Conservation (phyloP, 805 yeast species). For the Wickerhamomyces mucosus region DNA sequence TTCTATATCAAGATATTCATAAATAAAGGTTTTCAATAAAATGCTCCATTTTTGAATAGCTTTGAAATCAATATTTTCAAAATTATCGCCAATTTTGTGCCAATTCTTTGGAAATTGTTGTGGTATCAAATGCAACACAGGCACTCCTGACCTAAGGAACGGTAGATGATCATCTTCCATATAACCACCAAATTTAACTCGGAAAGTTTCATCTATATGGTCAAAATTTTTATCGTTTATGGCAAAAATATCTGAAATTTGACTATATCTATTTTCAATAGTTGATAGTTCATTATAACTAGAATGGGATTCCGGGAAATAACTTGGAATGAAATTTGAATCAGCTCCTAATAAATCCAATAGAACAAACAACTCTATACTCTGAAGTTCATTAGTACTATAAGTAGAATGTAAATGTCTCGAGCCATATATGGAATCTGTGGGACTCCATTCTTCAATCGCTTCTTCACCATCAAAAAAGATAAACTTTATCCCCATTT, state of each 20-base stretch:
- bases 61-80: slow-evolving; percentile 27
- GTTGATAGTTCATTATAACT: slow-evolving; percentile 27
- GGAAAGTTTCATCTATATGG: slow-evolving; percentile 10
- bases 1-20: slow-evolving; percentile 24
- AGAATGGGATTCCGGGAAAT: slow-evolving; percentile 30
- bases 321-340: slow-evolving; percentile 28
- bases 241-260: slow-evolving; percentile 3
- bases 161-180: slow-evolving; percentile 49
- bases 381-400: slow-evolving; percentile 19
- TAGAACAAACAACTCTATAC: slow-evolving; percentile 37
- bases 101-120: slow-evolving; percentile 38
- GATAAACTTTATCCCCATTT: slow-evolving; percentile 35
- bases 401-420: slow-evolving; percentile 35
- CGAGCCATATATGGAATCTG: slow-evolving; percentile 50
- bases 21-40: slow-evolving; percentile 29
- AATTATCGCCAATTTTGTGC: slow-evolving; percentile 44
- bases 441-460: slow-evolving; percentile 36
- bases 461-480: slow-evolving; percentile 62
- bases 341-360: slow-evolving; percentile 41
- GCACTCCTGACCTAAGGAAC: slow-evolving; percentile 35
- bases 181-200: slow-evolving; percentile 8
- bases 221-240: slow-evolving; percentile 8
- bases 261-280: slow-evolving; percentile 23
- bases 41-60: slow-evolving; percentile 38
- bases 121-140: slow-evolving; percentile 46